Percentiles rank a stretch among this genome's conserved stretches.
These are phyloP conservation scores for Epichloe elymi DNA, from an alignment of 2,329 filamentous ascomycete genomes.

Conservation along the genomic window DNA sequence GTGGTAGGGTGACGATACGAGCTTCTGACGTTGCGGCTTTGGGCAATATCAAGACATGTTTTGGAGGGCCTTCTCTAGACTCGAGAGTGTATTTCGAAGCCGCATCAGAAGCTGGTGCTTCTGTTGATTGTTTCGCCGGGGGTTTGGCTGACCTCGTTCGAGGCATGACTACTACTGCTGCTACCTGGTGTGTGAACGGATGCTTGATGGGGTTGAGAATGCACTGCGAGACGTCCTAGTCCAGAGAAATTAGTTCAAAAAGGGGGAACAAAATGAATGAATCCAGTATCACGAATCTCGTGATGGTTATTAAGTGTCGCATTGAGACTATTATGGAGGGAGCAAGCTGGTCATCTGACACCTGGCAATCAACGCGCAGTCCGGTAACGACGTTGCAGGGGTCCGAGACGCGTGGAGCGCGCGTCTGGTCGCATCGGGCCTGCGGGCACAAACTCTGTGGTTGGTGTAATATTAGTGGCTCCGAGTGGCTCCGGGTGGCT, in stretches of 20 bases:
- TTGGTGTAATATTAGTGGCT: too few species aligned
- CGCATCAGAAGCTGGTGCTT: constrained; percentile 15
- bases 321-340: not conserved
- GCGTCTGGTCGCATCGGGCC: not conserved
- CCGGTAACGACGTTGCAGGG: not conserved
- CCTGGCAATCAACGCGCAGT: constrained; percentile 1
- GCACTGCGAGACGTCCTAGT: not conserved
- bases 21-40: constrained; percentile 38
- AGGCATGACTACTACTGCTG: constrained; percentile 25
- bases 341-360: not conserved
- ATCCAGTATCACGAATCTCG: not conserved
- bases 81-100: constrained; percentile 28
- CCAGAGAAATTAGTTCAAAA: too few species aligned
- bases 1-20: constrained; percentile 44
- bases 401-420: constrained; percentile 8
- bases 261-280: not conserved
- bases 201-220: not conserved
- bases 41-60: constrained; percentile 49
- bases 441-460: too few species aligned
- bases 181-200: not conserved
- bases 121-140: constrained; percentile 12
- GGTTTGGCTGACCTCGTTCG: constrained; percentile 33
- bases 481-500: not conserved
- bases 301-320: too few species aligned
- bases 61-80: constrained; percentile 27